phyloP scores from a whole-genome alignment of 306 rosid species.

The Pyrus communis region DNA sequence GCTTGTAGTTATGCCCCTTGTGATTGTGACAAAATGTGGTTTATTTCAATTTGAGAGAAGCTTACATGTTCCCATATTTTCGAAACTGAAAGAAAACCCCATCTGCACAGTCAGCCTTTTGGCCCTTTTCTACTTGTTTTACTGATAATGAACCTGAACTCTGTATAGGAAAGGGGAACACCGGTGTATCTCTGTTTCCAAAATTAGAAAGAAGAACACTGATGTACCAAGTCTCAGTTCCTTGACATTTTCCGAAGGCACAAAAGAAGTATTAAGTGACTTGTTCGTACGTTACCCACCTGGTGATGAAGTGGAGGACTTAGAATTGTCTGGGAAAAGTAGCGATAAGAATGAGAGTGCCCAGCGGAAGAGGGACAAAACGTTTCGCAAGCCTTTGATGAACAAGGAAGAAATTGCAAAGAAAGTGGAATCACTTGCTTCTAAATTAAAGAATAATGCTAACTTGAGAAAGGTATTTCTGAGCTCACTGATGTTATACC shows the following conservation, averaged over 20 bases:
- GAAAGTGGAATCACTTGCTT: conserved; percentile 35
- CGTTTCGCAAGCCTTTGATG: conserved; percentile 50
- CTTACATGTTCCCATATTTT: conserved; percentile 1
- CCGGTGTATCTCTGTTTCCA: conserved; percentile 33
- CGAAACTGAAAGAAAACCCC: neutral
- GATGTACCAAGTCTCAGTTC: conserved; percentile 13
- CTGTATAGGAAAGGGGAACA: conserved; percentile 37
- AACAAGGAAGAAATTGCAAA: conserved; percentile 38
- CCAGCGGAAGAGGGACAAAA: conserved; percentile 25
- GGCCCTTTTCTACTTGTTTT: neutral
- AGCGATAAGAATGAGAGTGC: neutral
- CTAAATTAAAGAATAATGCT: conserved; percentile 23
- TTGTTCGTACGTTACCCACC: conserved; percentile 68
- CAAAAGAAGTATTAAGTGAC: conserved; percentile 34
- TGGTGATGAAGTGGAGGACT: conserved; percentile 36
- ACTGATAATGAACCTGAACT: conserved; percentile 15
- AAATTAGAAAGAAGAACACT: conserved; percentile 20
- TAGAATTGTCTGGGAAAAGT: conserved; percentile 17
- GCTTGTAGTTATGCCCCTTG: neutral
- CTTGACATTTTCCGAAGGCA: conserved; percentile 47
- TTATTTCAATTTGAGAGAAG: neutral
- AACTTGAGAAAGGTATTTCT: conserved; percentile 49
- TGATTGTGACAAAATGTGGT: neutral
- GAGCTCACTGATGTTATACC: conserved; percentile 1
- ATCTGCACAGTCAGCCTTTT: neutral